Evolutionary conservation across 345 rosid genomes (phyloP).

Genomic region (Mangifera indica): DNA sequence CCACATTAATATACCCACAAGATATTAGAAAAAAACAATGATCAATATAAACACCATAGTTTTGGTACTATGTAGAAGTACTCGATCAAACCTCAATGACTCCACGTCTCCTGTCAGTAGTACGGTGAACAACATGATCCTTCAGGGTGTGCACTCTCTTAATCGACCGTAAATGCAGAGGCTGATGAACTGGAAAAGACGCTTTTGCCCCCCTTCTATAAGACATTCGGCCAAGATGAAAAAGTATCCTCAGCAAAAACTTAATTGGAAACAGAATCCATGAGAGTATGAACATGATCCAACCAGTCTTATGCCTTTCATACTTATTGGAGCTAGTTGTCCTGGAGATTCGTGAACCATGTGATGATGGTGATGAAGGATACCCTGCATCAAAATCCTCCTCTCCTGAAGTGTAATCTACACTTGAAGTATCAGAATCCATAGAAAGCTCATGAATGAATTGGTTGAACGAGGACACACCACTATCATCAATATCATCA

Average conservation of each 20-base stretch:
- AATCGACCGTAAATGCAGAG: slow-evolving; percentile 34
- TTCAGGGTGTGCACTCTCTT: slow-evolving; percentile 46
- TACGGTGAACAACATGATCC: slow-evolving; percentile 66
- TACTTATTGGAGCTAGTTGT: slow-evolving; percentile 38
- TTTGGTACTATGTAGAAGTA: slow-evolving; percentile 1
- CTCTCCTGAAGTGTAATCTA: slow-evolving; percentile 75
- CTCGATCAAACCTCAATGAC: slow-evolving; percentile 75
- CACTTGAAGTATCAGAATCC: slow-evolving; percentile 72
- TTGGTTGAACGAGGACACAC: slow-evolving; percentile 91
- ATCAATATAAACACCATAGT: slow-evolving; percentile 1
- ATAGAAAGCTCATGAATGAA: slow-evolving; percentile 83
- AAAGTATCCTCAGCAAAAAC: slow-evolving; percentile 55
- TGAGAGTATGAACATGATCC: slow-evolving; percentile 50
- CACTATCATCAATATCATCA: slow-evolving; percentile 54
- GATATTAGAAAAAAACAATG: slow-evolving; percentile 9
- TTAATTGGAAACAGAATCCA: slow-evolving; percentile 68
- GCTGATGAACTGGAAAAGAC: slow-evolving; percentile 31
- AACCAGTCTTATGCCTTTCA: slow-evolving; percentile 44
- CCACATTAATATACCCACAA: neutral
- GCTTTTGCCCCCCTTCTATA: slow-evolving; percentile 33
- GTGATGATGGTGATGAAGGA: slow-evolving; percentile 73
- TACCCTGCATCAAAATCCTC: slow-evolving; percentile 55
- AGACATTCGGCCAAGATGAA: slow-evolving; percentile 38
- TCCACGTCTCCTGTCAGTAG: slow-evolving; percentile 93
- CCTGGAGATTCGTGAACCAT: slow-evolving; percentile 66